phyloP scores from a whole-genome alignment of 2,329 filamentous ascomycete species.

The Trichothecium roseum region DNA sequence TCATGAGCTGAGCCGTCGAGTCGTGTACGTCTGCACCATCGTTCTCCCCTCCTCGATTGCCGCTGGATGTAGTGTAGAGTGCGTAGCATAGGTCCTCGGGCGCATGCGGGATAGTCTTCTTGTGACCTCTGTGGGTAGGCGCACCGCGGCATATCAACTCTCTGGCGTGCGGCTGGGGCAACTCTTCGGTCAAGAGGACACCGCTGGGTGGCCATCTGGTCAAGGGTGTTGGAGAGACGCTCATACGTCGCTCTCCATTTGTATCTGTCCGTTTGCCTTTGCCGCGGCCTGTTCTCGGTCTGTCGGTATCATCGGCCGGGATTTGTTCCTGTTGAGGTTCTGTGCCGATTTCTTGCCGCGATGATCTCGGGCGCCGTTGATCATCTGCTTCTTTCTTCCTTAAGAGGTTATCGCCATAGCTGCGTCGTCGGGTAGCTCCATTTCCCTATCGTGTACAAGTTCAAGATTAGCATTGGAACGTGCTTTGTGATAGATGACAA shows the following conservation, averaged over 20 bases:
- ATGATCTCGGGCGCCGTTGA: too few relatives aligned
- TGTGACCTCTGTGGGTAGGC: constrained; percentile 45
- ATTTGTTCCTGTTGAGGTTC: constrained; percentile 1
- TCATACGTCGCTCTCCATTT: constrained; percentile 2
- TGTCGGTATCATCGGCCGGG: constrained; percentile 1
- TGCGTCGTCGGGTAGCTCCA: too few relatives aligned
- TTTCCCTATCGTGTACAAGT: too few relatives aligned
- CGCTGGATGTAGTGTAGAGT: constrained; percentile 39
- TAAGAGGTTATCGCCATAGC: too few relatives aligned
- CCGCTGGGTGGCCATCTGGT: constrained; percentile 48
- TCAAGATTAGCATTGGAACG: too few relatives aligned
- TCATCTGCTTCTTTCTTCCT: too few relatives aligned
- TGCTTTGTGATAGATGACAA: too few relatives aligned
- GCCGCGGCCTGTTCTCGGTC: constrained; percentile 2
- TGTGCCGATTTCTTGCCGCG: background rate
- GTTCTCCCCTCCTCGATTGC: constrained; percentile 31
- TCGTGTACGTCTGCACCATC: constrained; percentile 42
- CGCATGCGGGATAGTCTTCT: constrained; percentile 41
- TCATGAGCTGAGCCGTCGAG: constrained; percentile 49
- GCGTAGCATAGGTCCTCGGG: constrained; percentile 41
- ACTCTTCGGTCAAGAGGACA: constrained; percentile 35
- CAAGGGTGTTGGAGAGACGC: constrained; percentile 19
- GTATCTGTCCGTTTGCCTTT: constrained; percentile 2
- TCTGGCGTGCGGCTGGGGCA: constrained; percentile 43
- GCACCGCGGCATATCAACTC: constrained; percentile 49